Conservation (phyloP, 2,329 filamentous ascomycete species). For the Didymosphaeria variabile region DNA sequence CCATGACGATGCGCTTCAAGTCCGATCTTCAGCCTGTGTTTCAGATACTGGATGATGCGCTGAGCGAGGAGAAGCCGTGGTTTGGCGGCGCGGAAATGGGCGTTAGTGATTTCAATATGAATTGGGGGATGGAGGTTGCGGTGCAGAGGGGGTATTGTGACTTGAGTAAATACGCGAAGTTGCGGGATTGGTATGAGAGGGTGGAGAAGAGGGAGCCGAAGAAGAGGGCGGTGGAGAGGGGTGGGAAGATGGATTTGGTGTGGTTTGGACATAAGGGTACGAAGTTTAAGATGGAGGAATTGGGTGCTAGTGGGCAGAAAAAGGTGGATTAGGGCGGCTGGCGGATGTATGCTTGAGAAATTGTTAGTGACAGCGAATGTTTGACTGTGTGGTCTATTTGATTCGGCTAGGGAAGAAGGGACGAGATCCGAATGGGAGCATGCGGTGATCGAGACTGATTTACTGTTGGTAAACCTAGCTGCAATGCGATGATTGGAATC, state of each 20-base stretch:
- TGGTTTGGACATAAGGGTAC: constrained; percentile 7
- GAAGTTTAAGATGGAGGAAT: neutral
- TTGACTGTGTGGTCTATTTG: no score
- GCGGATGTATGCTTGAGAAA: neutral
- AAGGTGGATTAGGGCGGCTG: neutral
- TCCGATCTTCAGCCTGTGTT: constrained; percentile 26
- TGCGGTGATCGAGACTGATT: no score
- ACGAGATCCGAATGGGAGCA: no score
- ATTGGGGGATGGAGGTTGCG: constrained; percentile 46
- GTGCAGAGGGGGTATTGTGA: constrained; percentile 41
- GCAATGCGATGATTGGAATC: no score
- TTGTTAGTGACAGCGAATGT: neutral
- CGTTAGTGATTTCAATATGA: constrained; percentile 46
- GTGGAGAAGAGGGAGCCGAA: constrained; percentile 21
- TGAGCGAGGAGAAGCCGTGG: constrained; percentile 36
- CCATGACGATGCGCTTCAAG: constrained; percentile 28
- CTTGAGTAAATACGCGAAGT: constrained; percentile 42
- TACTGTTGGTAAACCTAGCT: no score
- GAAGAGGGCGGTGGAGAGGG: constrained; percentile 11
- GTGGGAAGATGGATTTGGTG: constrained; percentile 13
- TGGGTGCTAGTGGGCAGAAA: neutral
- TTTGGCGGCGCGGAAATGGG: constrained; percentile 44
- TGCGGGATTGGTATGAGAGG: constrained; percentile 39
- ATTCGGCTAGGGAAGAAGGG: no score
- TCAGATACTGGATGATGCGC: constrained; percentile 32